These are phyloP conservation scores for Colletotrichum gigasporum DNA, from an alignment of 2,329 filamentous ascomycete genomes.

Conservation along the genomic window DNA sequence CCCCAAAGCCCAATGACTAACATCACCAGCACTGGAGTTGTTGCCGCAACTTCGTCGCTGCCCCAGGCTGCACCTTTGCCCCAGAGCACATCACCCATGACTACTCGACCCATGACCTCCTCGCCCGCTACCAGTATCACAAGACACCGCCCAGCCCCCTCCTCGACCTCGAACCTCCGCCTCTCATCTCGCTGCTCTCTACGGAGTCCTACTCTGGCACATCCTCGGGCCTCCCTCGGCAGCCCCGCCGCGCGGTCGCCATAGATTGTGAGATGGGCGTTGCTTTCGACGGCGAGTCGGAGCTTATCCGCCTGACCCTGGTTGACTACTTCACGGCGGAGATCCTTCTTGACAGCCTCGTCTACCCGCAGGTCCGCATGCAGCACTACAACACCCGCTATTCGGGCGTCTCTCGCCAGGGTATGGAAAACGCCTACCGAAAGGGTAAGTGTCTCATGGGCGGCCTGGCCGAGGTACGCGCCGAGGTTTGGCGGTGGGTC, in stretches of 20 bases:
- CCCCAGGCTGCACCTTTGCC: constrained; percentile 37
- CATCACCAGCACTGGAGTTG: constrained; percentile 41
- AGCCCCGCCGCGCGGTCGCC: constrained; percentile 45
- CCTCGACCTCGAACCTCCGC: background rate
- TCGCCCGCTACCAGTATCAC: constrained; percentile 18
- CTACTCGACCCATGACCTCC: constrained; percentile 38
- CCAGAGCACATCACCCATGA: constrained; percentile 37
- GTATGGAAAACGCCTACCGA: constrained; percentile 48
- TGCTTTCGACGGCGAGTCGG: constrained; percentile 51
- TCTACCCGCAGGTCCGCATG: constrained; percentile 57
- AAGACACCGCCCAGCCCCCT: constrained; percentile 8
- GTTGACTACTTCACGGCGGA: constrained; percentile 61
- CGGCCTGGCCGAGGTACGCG: constrained; percentile 52
- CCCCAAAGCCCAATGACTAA: background rate
- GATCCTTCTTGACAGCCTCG: constrained; percentile 59
- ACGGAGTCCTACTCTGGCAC: background rate
- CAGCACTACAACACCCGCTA: constrained; percentile 58
- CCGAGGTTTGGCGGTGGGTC: constrained; percentile 53
- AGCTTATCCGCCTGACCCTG: constrained; percentile 61
- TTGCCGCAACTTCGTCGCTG: constrained; percentile 36
- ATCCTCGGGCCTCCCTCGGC: background rate
- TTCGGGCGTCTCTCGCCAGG: constrained; percentile 55
- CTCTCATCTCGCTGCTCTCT: background rate
- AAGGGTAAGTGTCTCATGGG: constrained; percentile 44
- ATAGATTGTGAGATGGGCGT: constrained; percentile 67